Evolutionary conservation across 2,329 filamentous ascomycete genomes (phyloP).

Genomic region (Botryotinia calthae): DNA sequence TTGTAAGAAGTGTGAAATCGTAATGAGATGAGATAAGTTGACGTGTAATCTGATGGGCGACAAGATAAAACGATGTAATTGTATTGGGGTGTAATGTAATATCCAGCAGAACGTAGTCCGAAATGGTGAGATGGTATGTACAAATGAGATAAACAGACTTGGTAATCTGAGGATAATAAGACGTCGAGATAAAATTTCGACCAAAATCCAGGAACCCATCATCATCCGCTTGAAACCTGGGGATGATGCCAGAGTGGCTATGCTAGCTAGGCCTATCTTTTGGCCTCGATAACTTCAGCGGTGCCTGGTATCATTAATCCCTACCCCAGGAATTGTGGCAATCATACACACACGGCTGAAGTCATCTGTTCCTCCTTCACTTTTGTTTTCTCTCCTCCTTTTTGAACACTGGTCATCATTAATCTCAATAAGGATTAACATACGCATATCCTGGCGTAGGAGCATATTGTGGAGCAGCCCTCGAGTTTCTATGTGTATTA

Average conservation of each 20-base stretch:
- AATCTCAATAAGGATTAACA: slow-evolving; percentile 22
- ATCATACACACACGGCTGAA: slow-evolving; percentile 1
- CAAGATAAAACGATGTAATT: background rate
- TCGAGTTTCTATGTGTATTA: slow-evolving; percentile 9
- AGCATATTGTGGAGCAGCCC: slow-evolving; percentile 15
- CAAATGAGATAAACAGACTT: background rate
- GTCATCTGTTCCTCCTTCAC: slow-evolving; percentile 2
- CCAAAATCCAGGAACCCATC: background rate
- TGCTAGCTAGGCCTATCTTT: slow-evolving; percentile 1
- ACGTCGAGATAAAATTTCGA: background rate
- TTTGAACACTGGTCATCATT: background rate
- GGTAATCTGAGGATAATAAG: background rate
- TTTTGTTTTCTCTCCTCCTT: background rate
- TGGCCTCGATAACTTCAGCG: slow-evolving; percentile 4
- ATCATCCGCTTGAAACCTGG: background rate
- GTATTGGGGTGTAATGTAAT: background rate
- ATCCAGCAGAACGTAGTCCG: background rate
- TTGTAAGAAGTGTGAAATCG: slow-evolving; percentile 5
- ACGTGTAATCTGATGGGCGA: background rate
- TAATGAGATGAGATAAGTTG: background rate
- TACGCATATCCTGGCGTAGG: slow-evolving; percentile 25
- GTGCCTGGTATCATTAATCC: slow-evolving; percentile 16
- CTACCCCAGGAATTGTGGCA: background rate
- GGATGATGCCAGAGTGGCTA: slow-evolving; percentile 4
- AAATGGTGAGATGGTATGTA: background rate